Percentiles rank a stretch among this genome's conserved stretches.
Evolutionary conservation across 306 rosid genomes (phyloP).

Genomic region (Luffa aegyptiaca): DNA sequence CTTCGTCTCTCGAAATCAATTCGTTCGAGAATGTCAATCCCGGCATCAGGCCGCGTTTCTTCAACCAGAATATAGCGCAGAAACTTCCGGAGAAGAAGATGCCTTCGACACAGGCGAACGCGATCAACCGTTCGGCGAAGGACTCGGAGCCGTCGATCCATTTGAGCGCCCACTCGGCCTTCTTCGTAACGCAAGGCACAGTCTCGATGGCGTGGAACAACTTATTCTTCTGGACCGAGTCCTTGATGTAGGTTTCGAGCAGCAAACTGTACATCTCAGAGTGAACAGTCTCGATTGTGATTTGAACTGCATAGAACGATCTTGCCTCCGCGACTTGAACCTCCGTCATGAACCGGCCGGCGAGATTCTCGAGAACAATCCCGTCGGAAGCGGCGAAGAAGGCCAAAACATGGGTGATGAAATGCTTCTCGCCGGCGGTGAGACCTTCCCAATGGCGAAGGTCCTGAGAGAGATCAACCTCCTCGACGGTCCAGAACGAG

Average conservation of each 20-base stretch:
- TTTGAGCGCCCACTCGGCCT: conserved; percentile 61
- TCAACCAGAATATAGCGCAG: conserved; percentile 10
- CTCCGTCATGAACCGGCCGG: conserved; percentile 77
- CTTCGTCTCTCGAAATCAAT: neutral
- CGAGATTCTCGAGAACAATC: conserved; percentile 70
- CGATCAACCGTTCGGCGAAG: conserved; percentile 44
- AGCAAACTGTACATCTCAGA: conserved; percentile 80
- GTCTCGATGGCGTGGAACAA: conserved; percentile 62
- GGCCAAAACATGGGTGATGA: conserved; percentile 59
- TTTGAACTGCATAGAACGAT: conserved; percentile 80
- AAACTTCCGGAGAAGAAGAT: too few species aligned
- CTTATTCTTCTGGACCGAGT: conserved; percentile 34
- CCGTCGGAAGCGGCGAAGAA: conserved; percentile 89
- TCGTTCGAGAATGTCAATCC: neutral
- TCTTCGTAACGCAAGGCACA: conserved; percentile 45
- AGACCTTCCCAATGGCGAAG: conserved; percentile 43
- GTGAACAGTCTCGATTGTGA: conserved; percentile 74
- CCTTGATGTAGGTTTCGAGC: conserved; percentile 58
- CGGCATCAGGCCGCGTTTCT: conserved; percentile 45
- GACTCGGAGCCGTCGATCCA: conserved; percentile 40
- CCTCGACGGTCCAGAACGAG: conserved; percentile 84
- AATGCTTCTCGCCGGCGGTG: conserved; percentile 55
- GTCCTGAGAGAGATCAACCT: conserved; percentile 62
- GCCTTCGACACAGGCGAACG: conserved; percentile 46
- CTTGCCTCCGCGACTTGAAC: conserved; percentile 69